Conservation (phyloP, 1,284 basidiomycete genomes). For the Fereydounia khargensis region DNA sequence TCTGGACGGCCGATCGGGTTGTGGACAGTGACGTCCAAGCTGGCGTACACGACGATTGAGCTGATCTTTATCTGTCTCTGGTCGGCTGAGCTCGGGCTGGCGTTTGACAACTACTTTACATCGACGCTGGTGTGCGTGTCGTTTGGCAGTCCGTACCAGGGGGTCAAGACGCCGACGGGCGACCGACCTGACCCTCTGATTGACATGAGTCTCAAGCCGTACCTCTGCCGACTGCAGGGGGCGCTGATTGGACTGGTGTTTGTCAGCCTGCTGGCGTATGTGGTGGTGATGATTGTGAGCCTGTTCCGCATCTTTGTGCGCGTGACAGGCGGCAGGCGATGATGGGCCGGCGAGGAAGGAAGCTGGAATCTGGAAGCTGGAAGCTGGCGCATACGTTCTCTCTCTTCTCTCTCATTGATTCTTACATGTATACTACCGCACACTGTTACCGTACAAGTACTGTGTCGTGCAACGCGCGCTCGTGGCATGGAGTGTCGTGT, state of each 20-base stretch:
- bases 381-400: too few species aligned
- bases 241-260: slow-evolving; percentile 61
- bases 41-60: slow-evolving; percentile 54
- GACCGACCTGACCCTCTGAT: slow-evolving; percentile 35
- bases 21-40: slow-evolving; percentile 64
- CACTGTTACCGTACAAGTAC: too few species aligned
- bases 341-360: too few species aligned
- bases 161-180: slow-evolving; percentile 62
- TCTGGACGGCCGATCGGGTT: slow-evolving; percentile 84
- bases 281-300: slow-evolving; percentile 48
- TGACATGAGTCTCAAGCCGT: slow-evolving; percentile 57
- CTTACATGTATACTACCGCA: too few species aligned
- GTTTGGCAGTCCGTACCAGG: slow-evolving; percentile 59
- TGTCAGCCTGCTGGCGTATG: slow-evolving; percentile 58
- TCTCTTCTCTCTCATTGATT: too few species aligned
- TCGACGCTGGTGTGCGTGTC: slow-evolving; percentile 70
- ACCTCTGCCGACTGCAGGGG: slow-evolving; percentile 63
- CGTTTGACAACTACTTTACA: slow-evolving; percentile 88
- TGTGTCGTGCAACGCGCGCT: too few species aligned
- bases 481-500: too few species aligned
- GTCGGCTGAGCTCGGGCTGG: slow-evolving; percentile 82
- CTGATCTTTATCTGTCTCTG: slow-evolving; percentile 86
- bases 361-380: too few species aligned
- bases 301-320: slow-evolving; percentile 48
- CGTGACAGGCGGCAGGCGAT: slow-evolving; percentile 21